A percentile compares a stretch with the other conserved stretches of the same genome.
phyloP scores from a whole-genome alignment of 495 filamentous ascomycete genomes.

The Lophium mytilinum region DNA sequence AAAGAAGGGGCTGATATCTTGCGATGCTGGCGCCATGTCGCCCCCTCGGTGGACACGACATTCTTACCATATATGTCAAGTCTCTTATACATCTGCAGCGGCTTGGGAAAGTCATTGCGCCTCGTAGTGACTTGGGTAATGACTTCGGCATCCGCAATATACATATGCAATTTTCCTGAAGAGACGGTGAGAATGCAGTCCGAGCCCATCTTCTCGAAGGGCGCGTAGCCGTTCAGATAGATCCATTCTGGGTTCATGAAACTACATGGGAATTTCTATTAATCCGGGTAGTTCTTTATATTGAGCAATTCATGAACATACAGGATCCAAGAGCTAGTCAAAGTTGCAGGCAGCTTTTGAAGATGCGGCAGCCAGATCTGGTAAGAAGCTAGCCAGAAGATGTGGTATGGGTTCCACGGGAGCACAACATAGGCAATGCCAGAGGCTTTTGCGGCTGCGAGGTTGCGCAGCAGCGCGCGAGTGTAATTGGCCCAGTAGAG shows the following conservation, averaged over 20 bases:
- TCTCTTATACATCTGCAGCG: slow-evolving; percentile 47
- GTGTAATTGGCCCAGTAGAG: slow-evolving; percentile 21
- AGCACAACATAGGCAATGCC: slow-evolving; percentile 31
- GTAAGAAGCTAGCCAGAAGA: slow-evolving; percentile 44
- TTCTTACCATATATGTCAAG: slow-evolving; percentile 57
- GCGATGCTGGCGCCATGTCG: slow-evolving; percentile 57
- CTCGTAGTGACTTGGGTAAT: slow-evolving; percentile 52
- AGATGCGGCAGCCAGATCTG: slow-evolving; percentile 43
- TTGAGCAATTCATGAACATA: slow-evolving; percentile 16
- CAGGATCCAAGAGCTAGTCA: slow-evolving; percentile 42
- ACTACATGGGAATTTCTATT: slow-evolving; percentile 6
- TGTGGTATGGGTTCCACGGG: slow-evolving; percentile 32
- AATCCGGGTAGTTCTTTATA: not conserved
- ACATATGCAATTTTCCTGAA: slow-evolving; percentile 40
- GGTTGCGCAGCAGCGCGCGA: slow-evolving; percentile 26
- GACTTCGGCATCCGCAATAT: slow-evolving; percentile 48
- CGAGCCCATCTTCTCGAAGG: slow-evolving; percentile 36
- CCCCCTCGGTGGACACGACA: slow-evolving; percentile 56
- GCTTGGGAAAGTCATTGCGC: slow-evolving; percentile 61
- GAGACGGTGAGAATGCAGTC: slow-evolving; percentile 50
- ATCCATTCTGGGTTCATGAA: slow-evolving; percentile 34
- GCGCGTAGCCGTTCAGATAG: slow-evolving; percentile 35
- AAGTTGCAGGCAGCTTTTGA: slow-evolving; percentile 38
- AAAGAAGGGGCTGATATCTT: slow-evolving; percentile 61
- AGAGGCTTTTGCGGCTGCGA: slow-evolving; percentile 31